Base-by-base conservation (phyloP, 257 asterid species). In the Gentiana straminea region DNA sequence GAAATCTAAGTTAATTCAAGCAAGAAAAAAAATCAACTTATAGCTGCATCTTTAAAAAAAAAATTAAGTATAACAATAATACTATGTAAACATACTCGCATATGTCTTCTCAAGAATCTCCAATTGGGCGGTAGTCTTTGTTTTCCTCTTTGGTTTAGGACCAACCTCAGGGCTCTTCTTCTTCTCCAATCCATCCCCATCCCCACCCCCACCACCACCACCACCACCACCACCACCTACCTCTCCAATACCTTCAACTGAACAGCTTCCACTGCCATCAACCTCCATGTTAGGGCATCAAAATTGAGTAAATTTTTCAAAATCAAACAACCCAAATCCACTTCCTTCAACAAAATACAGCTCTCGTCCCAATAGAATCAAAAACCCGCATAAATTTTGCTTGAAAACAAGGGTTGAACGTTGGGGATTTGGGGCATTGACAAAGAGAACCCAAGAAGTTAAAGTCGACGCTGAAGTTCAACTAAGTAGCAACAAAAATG, bases 51-150 rank as follows among this genome's bases (percentile, higher is more conserved):
- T 24, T 3, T 48, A 39, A 9, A 43, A 59, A 9, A 43, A 59
- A 24, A 24, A 48, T 7, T 48, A 65, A 52, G 39, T 24, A n/a
- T 64, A 12, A 13, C 36, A 12, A 38, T 3, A 55, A 10, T 54
- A 24, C 24, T 24, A 24, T 57, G 15, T 8, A 8, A 58, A 78
- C 94, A 62, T 55, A 85, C 97, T 39, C 33, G 93, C 84, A 77
- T 89, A 86, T 51, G 93, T 79, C 65, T 76, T 81, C 68, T 89
- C 95, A 13, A 89, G 95, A 64, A 77, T 64, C 70, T 89, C 89
- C 75, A 83, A 72, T 83, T 86, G 95, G 51, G 82, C 73, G 65
- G 95, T 83, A 54, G 97, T 89, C 79, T 86, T 89, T 94, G 86
- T 86, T 73, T 78, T 80, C 65, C 95, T 82, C 77, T 86, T 89